phyloP scores from a whole-genome alignment of 2,329 filamentous ascomycete genomes.

The Scedosporium boydii region DNA sequence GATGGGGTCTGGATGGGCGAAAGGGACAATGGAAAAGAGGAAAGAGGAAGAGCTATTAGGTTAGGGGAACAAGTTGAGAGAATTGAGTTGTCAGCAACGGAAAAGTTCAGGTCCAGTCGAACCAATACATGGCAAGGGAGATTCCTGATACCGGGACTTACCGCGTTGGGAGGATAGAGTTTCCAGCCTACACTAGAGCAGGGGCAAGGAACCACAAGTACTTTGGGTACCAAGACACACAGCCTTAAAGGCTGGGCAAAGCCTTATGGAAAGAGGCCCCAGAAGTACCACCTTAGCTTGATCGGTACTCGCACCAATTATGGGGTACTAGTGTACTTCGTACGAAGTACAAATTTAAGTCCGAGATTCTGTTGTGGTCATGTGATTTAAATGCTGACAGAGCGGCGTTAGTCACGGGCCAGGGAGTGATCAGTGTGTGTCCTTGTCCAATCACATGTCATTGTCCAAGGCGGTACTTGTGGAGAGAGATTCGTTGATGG shows the following conservation, averaged over 20 bases:
- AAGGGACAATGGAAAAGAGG: not conserved
- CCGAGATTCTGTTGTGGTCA: not conserved
- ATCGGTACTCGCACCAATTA: too few relatives aligned
- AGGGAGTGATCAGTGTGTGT: too few relatives aligned
- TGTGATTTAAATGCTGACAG: not conserved
- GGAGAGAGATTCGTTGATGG: too few relatives aligned
- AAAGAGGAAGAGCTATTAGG: not conserved
- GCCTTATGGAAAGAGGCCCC: not conserved
- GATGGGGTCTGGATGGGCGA: not conserved
- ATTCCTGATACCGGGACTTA: slow-evolving; percentile 4
- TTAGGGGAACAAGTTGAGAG: not conserved
- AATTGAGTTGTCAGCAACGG: slow-evolving; percentile 5
- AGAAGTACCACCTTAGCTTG: not conserved
- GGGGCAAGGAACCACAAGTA: not conserved
- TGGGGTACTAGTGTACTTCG: not conserved
- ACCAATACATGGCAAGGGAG: not conserved
- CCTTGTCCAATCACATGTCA: too few relatives aligned
- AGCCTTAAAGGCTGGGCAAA: not conserved
- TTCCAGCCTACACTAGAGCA: not conserved
- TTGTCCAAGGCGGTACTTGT: too few relatives aligned
- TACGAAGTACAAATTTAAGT: not conserved
- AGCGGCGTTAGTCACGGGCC: not conserved
- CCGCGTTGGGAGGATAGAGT: slow-evolving; percentile 3
- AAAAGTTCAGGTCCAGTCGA: not conserved
- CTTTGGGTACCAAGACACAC: not conserved